phyloP scores from a whole-genome alignment of 768 basidiomycete genomes.

The Gloeostereum incarnatum region DNA sequence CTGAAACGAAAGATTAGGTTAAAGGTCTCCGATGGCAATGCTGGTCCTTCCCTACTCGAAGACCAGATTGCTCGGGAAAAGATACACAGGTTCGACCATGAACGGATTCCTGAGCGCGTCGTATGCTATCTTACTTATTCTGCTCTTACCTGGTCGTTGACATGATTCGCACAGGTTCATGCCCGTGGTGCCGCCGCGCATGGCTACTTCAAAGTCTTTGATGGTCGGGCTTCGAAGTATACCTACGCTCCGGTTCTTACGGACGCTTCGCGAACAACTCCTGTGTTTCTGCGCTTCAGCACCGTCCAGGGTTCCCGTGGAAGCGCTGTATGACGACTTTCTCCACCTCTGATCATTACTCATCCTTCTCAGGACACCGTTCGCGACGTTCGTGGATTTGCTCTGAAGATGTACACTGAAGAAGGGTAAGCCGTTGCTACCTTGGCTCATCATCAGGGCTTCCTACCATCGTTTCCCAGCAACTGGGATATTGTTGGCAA shows the following conservation, averaged over 20 bases:
- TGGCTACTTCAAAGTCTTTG: constrained; percentile 71
- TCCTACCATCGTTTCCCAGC: neutral
- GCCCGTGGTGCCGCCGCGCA: constrained; percentile 75
- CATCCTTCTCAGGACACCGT: constrained; percentile 45
- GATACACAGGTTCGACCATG: constrained; percentile 76
- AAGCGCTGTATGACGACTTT: constrained; percentile 49
- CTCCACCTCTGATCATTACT: neutral
- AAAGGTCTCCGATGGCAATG: constrained; percentile 34
- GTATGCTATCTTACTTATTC: constrained; percentile 18
- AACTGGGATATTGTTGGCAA: constrained; percentile 89
- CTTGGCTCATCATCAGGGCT: neutral
- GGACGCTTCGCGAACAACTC: constrained; percentile 62
- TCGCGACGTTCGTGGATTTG: constrained; percentile 84
- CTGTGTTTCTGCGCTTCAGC: constrained; percentile 77
- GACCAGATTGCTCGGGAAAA: constrained; percentile 71
- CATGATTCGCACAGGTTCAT: constrained; percentile 14
- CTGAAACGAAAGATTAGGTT: constrained; percentile 33
- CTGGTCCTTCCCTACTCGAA: constrained; percentile 71
- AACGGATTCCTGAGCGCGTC: constrained; percentile 83
- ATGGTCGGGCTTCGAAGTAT: constrained; percentile 60
- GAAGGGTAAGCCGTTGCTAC: constrained; percentile 36
- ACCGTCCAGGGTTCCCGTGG: constrained; percentile 79
- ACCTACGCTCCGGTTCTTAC: constrained; percentile 65
- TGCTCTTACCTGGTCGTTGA: neutral
- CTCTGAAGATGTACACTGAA: constrained; percentile 72